phyloP scores from a whole-genome alignment of 352 stramenopile genomes.

The Phytopythium vexans region DNA sequence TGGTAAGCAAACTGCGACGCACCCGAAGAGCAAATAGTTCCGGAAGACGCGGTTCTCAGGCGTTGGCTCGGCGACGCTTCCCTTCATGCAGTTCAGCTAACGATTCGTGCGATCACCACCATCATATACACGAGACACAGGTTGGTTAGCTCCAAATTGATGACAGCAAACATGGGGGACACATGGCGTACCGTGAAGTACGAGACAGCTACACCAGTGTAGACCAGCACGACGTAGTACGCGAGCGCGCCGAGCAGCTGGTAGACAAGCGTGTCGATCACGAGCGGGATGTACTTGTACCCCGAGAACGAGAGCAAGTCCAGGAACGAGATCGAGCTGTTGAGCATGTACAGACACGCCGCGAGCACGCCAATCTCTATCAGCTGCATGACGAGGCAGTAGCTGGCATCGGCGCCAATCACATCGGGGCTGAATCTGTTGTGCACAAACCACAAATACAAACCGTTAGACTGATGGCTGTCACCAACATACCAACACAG shows the following conservation, averaged over 20 bases:
- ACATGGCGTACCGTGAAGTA: constrained; percentile 91
- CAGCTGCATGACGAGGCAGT: constrained; percentile 88
- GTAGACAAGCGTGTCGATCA: constrained; percentile 92
- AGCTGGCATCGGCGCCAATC: constrained; percentile 91
- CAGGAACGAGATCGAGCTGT: constrained; percentile 91
- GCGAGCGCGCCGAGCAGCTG: constrained; percentile 76
- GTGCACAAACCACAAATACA: too few relatives aligned
- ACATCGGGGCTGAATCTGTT: constrained; percentile 96
- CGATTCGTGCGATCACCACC: neutral
- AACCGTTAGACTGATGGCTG: neutral
- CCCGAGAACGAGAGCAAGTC: constrained; percentile 97
- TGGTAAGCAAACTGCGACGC: constrained; percentile 7
- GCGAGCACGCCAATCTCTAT: constrained; percentile 93
- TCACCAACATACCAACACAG: neutral
- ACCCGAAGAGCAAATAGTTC: constrained; percentile 88
- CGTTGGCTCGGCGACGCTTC: constrained; percentile 69
- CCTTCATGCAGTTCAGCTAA: constrained; percentile 89
- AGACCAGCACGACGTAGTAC: constrained; percentile 93
- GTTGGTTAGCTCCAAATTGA: neutral
- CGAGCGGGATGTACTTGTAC: constrained; percentile 99
- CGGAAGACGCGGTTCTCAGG: constrained; percentile 72
- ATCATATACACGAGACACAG: neutral
- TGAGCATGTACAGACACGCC: constrained; percentile 94
- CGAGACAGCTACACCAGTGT: constrained; percentile 89
- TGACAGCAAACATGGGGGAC: neutral